phyloP scores from a whole-genome alignment of 139 green algal genomes.

The Chlamydomonas sphaeroides region DNA sequence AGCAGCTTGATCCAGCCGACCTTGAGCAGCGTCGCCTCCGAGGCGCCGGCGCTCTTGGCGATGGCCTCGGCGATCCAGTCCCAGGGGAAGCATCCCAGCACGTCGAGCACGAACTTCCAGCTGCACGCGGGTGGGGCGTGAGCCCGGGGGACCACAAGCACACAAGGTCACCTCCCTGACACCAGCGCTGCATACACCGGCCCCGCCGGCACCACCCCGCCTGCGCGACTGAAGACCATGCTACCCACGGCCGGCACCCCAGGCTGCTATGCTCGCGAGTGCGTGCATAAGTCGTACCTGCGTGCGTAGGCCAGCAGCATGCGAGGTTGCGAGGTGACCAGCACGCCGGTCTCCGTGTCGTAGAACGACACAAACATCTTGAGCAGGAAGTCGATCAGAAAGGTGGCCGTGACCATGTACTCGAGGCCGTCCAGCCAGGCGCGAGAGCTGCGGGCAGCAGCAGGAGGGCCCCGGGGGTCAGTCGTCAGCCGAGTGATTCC shows the following conservation, averaged over 20 bases:
- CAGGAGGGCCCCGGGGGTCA: too few relatives aligned
- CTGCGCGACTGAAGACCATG: too few relatives aligned
- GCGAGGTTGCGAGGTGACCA: background rate
- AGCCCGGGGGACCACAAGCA: too few relatives aligned
- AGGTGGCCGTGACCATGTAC: background rate
- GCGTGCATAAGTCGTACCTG: background rate
- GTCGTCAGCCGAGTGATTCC: background rate
- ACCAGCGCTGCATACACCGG: too few relatives aligned
- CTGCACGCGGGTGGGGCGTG: too few relatives aligned
- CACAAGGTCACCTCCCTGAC: too few relatives aligned
- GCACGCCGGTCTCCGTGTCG: background rate
- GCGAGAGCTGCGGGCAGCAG: background rate
- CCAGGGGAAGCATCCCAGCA: slow-evolving; percentile 10
- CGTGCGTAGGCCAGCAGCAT: background rate
- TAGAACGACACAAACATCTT: background rate
- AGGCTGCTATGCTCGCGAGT: too few relatives aligned
- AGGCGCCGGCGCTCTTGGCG: background rate
- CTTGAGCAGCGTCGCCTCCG: background rate
- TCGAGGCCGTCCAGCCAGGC: slow-evolving; percentile 1
- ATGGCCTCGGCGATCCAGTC: slow-evolving; percentile 1
- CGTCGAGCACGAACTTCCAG: slow-evolving; percentile 12
- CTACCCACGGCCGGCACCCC: too few relatives aligned
- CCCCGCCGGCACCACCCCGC: too few relatives aligned
- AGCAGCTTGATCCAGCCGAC: slow-evolving; percentile 22
- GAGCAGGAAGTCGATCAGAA: background rate